phyloP scores from a whole-genome alignment of 768 basidiomycete species.

The Tulasnella sp. region DNA sequence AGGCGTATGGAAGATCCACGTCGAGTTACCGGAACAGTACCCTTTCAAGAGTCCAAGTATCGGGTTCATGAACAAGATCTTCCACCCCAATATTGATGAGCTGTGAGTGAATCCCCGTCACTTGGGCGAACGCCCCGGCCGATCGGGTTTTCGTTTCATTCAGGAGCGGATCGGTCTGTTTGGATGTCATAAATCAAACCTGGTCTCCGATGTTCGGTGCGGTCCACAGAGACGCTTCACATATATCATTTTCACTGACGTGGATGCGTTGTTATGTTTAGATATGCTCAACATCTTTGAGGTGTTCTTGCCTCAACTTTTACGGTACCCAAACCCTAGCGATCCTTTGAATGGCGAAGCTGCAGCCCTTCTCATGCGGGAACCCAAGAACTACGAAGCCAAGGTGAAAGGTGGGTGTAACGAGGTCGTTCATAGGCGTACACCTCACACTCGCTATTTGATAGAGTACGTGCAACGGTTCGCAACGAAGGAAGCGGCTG shows the following conservation, averaged over 20 bases:
- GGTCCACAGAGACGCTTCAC: constrained; percentile 25
- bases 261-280: constrained; percentile 25
- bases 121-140: constrained; percentile 14
- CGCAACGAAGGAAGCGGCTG: constrained; percentile 81
- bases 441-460: constrained; percentile 8
- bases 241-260: neutral
- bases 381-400: constrained; percentile 88
- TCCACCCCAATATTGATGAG: constrained; percentile 99
- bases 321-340: constrained; percentile 96
- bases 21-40: constrained; percentile 95
- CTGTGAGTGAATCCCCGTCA: constrained; percentile 44
- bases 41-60: constrained; percentile 99
- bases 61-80: constrained; percentile 99
- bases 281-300: constrained; percentile 99
- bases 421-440: neutral
- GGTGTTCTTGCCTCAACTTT: constrained; percentile 89
- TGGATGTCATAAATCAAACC: constrained; percentile 98
- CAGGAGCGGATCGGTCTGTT: constrained; percentile 96
- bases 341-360: constrained; percentile 98
- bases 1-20: constrained; percentile 98
- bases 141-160: constrained; percentile 14
- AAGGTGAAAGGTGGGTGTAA: constrained; percentile 70
- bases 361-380: constrained; percentile 91
- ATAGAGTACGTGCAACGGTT: constrained; percentile 91
- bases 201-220: constrained; percentile 99